Evolutionary conservation across 495 filamentous ascomycete species (phyloP).

Genomic region (Talaromyces nanjingensis): DNA sequence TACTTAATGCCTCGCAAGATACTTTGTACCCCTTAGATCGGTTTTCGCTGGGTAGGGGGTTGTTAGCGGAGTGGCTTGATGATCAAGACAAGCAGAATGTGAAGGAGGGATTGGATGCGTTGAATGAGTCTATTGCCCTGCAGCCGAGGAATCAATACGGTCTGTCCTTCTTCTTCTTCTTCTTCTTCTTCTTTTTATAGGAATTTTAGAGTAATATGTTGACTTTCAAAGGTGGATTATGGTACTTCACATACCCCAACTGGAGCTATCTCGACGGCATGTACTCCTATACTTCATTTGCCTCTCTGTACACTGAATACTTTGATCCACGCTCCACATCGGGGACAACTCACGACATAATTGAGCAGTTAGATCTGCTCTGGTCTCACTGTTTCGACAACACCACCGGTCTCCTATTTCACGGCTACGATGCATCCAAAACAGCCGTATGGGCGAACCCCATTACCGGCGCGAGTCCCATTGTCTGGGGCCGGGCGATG

Average conservation of each 20-base stretch:
- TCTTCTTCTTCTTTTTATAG: not conserved
- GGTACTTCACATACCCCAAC: conserved; percentile 48
- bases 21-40: conserved; percentile 31
- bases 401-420: conserved; percentile 41
- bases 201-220: too few species aligned
- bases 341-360: conserved; percentile 31
- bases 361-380: conserved; percentile 42
- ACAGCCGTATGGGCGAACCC: conserved; percentile 50
- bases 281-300: conserved; percentile 47
- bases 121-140: conserved; percentile 38
- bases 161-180: not conserved
- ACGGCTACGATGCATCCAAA: conserved; percentile 52
- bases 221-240: conserved; percentile 36
- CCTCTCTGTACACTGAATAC: conserved; percentile 34
- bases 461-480: conserved; percentile 45
- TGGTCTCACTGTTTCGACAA: conserved; percentile 43
- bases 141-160: conserved; percentile 36
- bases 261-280: conserved; percentile 55
- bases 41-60: conserved; percentile 27
- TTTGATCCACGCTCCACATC: conserved; percentile 28
- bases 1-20: conserved; percentile 27
- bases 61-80: conserved; percentile 26
- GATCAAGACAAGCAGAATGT: conserved; percentile 27
- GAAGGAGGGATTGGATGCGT: conserved; percentile 30
- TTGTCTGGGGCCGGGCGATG: conserved; percentile 51